Base-by-base conservation (phyloP, 2,329 filamentous ascomycete species). In the Basipetospora chlamydospora region DNA sequence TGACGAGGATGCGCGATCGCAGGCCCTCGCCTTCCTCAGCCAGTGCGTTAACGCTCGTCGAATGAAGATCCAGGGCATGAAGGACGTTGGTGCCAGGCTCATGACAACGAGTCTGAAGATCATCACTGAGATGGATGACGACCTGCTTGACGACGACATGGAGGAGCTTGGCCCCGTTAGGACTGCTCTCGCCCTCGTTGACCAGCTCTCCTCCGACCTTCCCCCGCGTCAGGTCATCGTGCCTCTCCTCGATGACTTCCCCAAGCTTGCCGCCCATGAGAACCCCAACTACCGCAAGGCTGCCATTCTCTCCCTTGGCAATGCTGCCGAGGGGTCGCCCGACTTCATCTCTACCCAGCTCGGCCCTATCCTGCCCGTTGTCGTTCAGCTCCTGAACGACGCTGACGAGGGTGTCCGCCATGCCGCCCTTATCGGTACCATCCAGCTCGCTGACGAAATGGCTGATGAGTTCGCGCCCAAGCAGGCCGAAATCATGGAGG, bases 301-400 rank as follows among this genome's bases (percentile, higher is more conserved):
- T 38, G 87, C 83, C 59, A 90, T 96, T 52, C 70, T 96, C 43
- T 80, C 88, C 33, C 72, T 98, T 5, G 88, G 88, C 41, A 92
- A 88, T 65, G 88, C 84, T 48, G 88, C 94, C 37, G 90, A 96
- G 65, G 90, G 90, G 48, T 88, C 90, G 21, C 90, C 90, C 12
- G 90, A 98, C 57, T 98, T 96, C 60, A 86, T 96, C 51, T 85
- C 84, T 44, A 94, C 87, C 15, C 90, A 98, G 60, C 73, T 96
- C 43, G 70, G 80, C 50, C 73, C 80, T 45, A 80, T 96, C 46
- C 74, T 96, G 55, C 90, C 90, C 33, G 69, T 83, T 47, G 77
- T 96, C 41, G 68, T 95, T 40, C 77, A 75, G 50, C 70, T 96
- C 7, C 73, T 98, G 26, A 70, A 85, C 52, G 90, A 98, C 53